Percentiles rank a stretch among this genome's conserved stretches.
Evolutionary conservation across 352 stramenopile species (phyloP).

Genomic region (Globisporangium cylindrosporum): DNA sequence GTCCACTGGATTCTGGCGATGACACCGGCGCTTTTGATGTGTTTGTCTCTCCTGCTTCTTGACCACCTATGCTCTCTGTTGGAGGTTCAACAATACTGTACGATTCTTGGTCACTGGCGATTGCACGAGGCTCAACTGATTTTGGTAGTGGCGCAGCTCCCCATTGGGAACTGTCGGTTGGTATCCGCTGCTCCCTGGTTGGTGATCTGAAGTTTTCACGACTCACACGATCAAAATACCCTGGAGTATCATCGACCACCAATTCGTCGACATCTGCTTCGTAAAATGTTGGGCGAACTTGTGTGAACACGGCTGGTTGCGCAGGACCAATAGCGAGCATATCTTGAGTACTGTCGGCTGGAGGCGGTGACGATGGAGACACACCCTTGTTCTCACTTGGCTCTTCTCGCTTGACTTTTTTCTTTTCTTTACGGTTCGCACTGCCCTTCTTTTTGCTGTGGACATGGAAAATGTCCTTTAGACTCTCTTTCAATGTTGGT

Average conservation of each 20-base stretch:
- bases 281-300: constrained; percentile 33
- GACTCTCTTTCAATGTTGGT: constrained; percentile 30
- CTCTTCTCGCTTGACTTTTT: constrained; percentile 21
- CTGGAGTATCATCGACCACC: constrained; percentile 56
- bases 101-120: constrained; percentile 35
- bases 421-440: constrained; percentile 10
- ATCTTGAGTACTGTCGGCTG: background rate
- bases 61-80: constrained; percentile 6
- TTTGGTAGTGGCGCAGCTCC: constrained; percentile 10
- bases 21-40: background rate
- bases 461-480: constrained; percentile 37
- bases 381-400: background rate
- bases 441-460: constrained; percentile 7
- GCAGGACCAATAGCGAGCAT: background rate
- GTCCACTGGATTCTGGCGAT: constrained; percentile 14
- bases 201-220: constrained; percentile 13
- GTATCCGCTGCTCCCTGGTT: constrained; percentile 23
- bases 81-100: constrained; percentile 55
- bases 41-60: background rate
- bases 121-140: constrained; percentile 14
- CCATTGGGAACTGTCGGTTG: constrained; percentile 22
- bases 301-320: background rate
- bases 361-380: background rate
- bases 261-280: constrained; percentile 46
- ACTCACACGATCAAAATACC: constrained; percentile 44